Base-by-base conservation (phyloP, 805 yeast genomes). In the Saturnispora hagleri region DNA sequence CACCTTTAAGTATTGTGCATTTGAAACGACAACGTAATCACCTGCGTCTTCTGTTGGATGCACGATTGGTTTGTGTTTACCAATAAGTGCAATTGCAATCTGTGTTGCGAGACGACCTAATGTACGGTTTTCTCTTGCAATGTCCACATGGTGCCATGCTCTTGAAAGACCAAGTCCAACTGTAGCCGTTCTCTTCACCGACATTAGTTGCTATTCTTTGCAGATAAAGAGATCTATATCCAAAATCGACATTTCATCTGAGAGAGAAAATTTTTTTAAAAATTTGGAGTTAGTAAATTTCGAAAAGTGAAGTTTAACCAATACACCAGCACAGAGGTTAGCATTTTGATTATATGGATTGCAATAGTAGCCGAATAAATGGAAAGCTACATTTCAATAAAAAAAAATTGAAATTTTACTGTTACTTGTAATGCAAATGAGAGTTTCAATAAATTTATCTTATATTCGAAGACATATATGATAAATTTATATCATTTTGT, bases 21-120 rank as follows among this genome's bases (percentile, higher is more conserved):
- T 95, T 13, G 97, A 86, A 2, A 91, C 97, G 12, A 93, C 98
- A 12, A 93, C 97, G 63, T 90, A 93, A 69, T 93, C 99, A 13
- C 99, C 99, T 57, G 83, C 81, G 70, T 93, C 99, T 65, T 85
- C 71, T 1, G 84, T 76, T 28, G 79, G 80, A 61, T 89, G 88
- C 58, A 71, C 84, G 0, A 89, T 78, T 4, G 99, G 99, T 73
- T 93, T 93, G 72, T 93, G 97, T 68, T 93, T 93, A n/a, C 99
- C 99, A 70, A 87, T 89, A 42, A 93, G 75, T 0, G 93, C 82
- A 31, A 81, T 74, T 26, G 99, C 97, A 52, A 93, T 89, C 52
- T 83, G 76, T 1, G 96, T 75, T 4, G 99, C 98, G 52, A 93
- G 68, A 64, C 98, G 84, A 65, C 99, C 99, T 46, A 93, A 69